Percentiles rank a stretch among this genome's conserved stretches.
Evolutionary conservation across 805 yeast genomes (phyloP).

Genomic region (Candida coquimbonensis): DNA sequence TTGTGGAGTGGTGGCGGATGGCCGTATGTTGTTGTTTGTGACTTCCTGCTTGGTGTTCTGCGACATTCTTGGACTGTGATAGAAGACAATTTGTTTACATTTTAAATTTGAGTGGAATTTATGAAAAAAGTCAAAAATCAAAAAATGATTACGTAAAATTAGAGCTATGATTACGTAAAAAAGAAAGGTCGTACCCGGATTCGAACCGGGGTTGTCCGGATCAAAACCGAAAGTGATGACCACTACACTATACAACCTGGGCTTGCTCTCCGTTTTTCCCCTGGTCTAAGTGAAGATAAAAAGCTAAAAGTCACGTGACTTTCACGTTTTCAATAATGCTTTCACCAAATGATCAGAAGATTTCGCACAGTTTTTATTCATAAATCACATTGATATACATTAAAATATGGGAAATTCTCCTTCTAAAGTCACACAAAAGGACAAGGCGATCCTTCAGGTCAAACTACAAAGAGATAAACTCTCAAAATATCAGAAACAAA

Average conservation of each 20-base stretch:
- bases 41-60: conserved; percentile 4
- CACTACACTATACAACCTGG: conserved; percentile 51
- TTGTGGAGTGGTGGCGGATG: conserved; percentile 2
- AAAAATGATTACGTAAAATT: background rate
- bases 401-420: conserved; percentile 20
- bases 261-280: background rate
- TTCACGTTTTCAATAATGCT: no score
- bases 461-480: conserved; percentile 85
- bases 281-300: background rate
- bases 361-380: no score
- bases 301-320: background rate
- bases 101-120: no score
- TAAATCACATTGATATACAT: no score
- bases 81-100: no score
- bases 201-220: conserved; percentile 77
- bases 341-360: no score
- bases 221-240: conserved; percentile 56
- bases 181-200: conserved; percentile 71
- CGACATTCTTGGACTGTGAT: background rate
- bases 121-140: background rate
- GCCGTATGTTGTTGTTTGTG: conserved; percentile 1
- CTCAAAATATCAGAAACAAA: conserved; percentile 52
- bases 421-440: conserved; percentile 68
- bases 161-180: background rate
- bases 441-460: conserved; percentile 77